Evolutionary conservation across 2,329 filamentous ascomycete species (phyloP).

Genomic region (Mycosphaerelloides madeirae): DNA sequence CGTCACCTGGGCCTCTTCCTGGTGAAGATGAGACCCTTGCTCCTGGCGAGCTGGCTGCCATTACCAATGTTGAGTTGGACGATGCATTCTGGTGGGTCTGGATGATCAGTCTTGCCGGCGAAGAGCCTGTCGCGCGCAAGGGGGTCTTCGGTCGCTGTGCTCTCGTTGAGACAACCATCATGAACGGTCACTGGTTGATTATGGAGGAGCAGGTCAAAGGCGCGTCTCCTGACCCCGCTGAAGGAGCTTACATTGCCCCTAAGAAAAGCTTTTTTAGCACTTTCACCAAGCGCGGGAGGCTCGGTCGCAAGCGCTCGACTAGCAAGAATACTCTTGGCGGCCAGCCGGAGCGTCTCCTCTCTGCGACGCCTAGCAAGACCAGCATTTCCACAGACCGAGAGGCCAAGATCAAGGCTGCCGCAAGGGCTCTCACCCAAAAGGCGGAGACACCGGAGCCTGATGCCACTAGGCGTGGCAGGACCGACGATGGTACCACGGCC

Average conservation of each 20-base stretch:
- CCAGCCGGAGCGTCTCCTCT: constrained; percentile 41
- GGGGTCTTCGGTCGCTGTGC: constrained; percentile 91
- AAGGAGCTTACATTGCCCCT: constrained; percentile 85
- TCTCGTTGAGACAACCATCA: constrained; percentile 80
- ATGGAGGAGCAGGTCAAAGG: constrained; percentile 96
- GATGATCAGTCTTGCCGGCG: constrained; percentile 91
- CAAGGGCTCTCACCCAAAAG: constrained; percentile 71
- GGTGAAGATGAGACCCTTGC: constrained; percentile 71
- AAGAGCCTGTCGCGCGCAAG: constrained; percentile 81
- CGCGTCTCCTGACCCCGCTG: constrained; percentile 76
- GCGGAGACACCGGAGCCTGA: constrained; percentile 44
- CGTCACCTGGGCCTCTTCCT: constrained; percentile 9
- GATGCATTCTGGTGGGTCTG: constrained; percentile 99
- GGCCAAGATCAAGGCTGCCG: constrained; percentile 86
- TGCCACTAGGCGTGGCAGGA: constrained; percentile 47
- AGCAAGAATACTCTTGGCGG: constrained; percentile 44
- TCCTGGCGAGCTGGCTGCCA: constrained; percentile 90
- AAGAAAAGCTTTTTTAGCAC: constrained; percentile 81
- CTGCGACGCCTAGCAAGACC: constrained; percentile 63
- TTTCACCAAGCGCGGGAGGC: constrained; percentile 66
- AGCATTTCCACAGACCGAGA: constrained; percentile 89
- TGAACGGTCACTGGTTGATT: constrained; percentile 79
- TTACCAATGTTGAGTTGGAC: constrained; percentile 78
- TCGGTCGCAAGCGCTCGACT: constrained; percentile 66
- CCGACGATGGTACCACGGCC: constrained; percentile 50